Conservation (phyloP, 1,139 yeast species). For the Pichia cactophila region DNA sequence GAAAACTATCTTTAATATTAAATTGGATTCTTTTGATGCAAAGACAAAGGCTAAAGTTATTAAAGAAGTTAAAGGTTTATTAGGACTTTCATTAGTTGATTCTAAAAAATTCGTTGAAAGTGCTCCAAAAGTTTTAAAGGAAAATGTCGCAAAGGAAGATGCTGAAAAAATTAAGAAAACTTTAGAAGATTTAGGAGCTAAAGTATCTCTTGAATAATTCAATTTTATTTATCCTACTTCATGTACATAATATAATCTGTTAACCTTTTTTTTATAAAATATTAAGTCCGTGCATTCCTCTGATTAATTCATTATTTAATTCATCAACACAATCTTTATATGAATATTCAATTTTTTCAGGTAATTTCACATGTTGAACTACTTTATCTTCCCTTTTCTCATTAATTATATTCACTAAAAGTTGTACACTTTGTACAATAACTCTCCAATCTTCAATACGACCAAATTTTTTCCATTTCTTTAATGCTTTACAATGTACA, state of each 20-base stretch:
- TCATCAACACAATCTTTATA: not conserved
- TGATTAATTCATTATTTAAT: not conserved
- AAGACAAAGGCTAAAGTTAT: conserved; percentile 95
- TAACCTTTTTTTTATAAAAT: not conserved
- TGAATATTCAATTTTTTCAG: not conserved
- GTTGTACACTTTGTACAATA: not conserved
- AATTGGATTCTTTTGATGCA: conserved; percentile 89
- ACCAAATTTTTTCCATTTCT: not conserved
- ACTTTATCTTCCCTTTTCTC: not conserved
- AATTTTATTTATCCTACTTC: conserved; percentile 1
- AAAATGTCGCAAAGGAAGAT: conserved; percentile 79
- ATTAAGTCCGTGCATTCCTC: not conserved
- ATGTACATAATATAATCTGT: conserved; percentile 10
- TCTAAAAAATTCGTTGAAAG: conserved; percentile 96
- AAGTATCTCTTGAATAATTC: conserved; percentile 72
- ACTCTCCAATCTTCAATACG: not conserved
- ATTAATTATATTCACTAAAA: not conserved
- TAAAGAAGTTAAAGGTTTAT: conserved; percentile 87
- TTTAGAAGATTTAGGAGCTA: conserved; percentile 92
- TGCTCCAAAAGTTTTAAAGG: conserved; percentile 91
- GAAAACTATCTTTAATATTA: conserved; percentile 86
- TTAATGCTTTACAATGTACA: not conserved
- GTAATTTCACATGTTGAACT: not conserved
- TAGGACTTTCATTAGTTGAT: conserved; percentile 90
- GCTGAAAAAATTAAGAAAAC: conserved; percentile 89